Percentiles rank a stretch among this genome's conserved stretches.
These are phyloP conservation scores for Lactifluus volemus DNA, from an alignment of 768 basidiomycete genomes.

Conservation along the genomic window DNA sequence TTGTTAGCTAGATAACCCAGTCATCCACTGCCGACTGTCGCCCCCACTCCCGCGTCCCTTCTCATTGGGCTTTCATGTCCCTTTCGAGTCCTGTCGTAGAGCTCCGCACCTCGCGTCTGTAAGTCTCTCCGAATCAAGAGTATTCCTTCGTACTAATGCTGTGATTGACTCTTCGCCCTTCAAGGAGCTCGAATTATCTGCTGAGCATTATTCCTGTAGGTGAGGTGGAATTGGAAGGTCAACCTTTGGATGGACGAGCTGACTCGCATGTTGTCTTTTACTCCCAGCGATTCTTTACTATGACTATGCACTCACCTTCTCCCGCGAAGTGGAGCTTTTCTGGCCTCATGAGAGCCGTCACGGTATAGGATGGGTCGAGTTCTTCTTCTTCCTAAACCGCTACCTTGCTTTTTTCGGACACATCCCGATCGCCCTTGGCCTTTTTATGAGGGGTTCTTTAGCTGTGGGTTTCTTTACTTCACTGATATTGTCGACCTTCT, in stretches of 20 bases:
- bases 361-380: neutral
- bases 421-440: conserved; percentile 8
- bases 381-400: conserved; percentile 20
- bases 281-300: conserved; percentile 18
- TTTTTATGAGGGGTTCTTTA: neutral
- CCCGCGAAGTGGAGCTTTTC: conserved; percentile 17
- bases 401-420: conserved; percentile 17
- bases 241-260: no score
- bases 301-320: conserved; percentile 20
- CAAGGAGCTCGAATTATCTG: neutral
- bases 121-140: neutral
- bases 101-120: neutral
- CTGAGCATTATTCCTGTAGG: neutral
- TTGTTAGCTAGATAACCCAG: neutral
- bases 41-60: neutral
- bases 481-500: neutral
- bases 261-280: neutral
- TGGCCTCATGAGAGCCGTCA: conserved; percentile 5
- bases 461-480: neutral
- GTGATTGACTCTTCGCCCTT: neutral
- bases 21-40: neutral
- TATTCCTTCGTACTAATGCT: neutral
- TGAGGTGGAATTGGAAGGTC: neutral
- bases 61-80: neutral
- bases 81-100: neutral